These are phyloP conservation scores for Dillenia suffruticosa DNA, from an alignment of 164 flowering plant species.

Conservation along the genomic window DNA sequence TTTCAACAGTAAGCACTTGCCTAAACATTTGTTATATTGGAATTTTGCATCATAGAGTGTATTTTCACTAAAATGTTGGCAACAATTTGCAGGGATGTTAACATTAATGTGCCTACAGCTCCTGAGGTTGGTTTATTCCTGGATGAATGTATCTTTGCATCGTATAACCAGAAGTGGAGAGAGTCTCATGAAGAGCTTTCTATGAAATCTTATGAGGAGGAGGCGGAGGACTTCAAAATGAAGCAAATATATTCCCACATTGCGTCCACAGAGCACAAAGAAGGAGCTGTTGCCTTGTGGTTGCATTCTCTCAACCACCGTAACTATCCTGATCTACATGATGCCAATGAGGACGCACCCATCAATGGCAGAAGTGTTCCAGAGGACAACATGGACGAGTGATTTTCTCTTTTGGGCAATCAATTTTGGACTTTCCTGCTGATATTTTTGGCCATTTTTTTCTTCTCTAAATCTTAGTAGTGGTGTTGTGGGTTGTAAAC, in stretches of 20 bases:
- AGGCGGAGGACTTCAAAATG: constrained; percentile 87
- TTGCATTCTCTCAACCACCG: constrained; percentile 86
- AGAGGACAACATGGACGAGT: constrained; percentile 16
- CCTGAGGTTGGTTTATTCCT: constrained; percentile 94
- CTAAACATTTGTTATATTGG: not conserved
- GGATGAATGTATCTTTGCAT: constrained; percentile 89
- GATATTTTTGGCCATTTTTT: too few species aligned
- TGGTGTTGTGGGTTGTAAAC: too few species aligned
- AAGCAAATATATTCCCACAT: constrained; percentile 80
- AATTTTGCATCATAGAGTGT: not conserved
- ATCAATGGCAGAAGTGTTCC: constrained; percentile 12
- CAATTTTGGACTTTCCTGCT: too few species aligned
- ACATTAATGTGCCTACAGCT: constrained; percentile 85
- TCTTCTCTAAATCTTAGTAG: too few species aligned
- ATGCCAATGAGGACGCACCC: constrained; percentile 9
- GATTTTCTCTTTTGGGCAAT: not conserved
- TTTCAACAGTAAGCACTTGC: constrained; percentile 51
- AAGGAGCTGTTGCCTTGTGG: constrained; percentile 84
- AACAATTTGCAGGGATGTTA: constrained; percentile 50
- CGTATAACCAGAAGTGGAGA: constrained; percentile 86
- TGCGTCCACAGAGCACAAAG: constrained; percentile 74
- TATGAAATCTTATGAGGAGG: constrained; percentile 68
- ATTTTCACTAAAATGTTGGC: not conserved
- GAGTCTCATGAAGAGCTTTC: constrained; percentile 82
- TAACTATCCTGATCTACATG: constrained; percentile 77